phyloP scores from a whole-genome alignment of 164 flowering plant genomes.

The Stephania cephalantha region DNA sequence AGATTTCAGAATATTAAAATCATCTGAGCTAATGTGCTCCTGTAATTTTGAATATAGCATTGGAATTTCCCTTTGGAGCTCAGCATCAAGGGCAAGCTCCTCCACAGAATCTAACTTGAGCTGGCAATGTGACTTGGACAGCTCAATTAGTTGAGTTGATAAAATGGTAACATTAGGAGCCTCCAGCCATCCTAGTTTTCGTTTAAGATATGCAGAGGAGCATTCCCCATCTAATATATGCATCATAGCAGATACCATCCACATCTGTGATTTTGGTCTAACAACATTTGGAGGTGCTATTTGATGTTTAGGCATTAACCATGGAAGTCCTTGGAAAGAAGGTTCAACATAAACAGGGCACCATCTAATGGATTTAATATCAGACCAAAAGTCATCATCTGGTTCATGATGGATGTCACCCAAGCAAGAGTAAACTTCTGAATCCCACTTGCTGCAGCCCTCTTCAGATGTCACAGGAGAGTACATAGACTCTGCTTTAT shows the following conservation, averaged over 20 bases:
- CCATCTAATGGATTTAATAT: constrained; percentile 66
- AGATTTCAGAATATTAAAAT: constrained; percentile 42
- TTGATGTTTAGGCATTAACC: constrained; percentile 40
- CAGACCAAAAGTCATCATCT: constrained; percentile 73
- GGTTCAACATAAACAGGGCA: constrained; percentile 72
- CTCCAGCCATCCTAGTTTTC: constrained; percentile 81
- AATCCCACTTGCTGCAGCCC: constrained; percentile 18
- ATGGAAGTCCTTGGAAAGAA: constrained; percentile 71
- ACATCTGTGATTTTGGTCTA: constrained; percentile 82
- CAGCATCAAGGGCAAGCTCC: constrained; percentile 37
- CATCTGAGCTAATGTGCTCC: constrained; percentile 47
- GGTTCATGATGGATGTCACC: constrained; percentile 34
- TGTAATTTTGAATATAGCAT: constrained; percentile 64
- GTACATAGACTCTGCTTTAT: constrained; percentile 10
- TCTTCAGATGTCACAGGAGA: constrained; percentile 11
- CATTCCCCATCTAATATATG: constrained; percentile 74
- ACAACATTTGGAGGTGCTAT: constrained; percentile 62
- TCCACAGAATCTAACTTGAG: constrained; percentile 32
- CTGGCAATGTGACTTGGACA: constrained; percentile 48
- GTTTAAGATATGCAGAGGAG: constrained; percentile 42
- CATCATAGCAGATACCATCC: constrained; percentile 68
- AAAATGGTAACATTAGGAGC: constrained; percentile 34
- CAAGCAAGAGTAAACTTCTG: constrained; percentile 30
- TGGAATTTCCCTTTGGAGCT: constrained; percentile 51
- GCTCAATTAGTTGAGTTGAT: constrained; percentile 54